These are phyloP conservation scores for Auricularia sp. DNA, from an alignment of 768 basidiomycete species.

Conservation along the genomic window DNA sequence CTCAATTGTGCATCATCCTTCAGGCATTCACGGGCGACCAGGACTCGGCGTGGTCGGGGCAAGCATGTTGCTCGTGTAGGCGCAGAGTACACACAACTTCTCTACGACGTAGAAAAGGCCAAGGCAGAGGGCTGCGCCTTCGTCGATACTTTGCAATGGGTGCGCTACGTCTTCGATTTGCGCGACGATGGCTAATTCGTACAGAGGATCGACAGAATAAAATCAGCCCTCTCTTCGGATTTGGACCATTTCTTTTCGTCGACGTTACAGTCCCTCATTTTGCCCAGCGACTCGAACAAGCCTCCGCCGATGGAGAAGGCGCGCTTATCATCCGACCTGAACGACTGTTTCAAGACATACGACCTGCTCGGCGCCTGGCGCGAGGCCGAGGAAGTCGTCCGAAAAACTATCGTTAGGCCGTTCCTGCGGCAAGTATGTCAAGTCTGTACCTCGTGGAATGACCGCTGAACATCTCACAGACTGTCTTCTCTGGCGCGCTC, in stretches of 20 bases:
- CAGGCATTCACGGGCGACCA: not conserved
- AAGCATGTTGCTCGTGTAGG: constrained; percentile 81
- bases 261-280: constrained; percentile 38
- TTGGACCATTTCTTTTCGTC: constrained; percentile 72
- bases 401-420: constrained; percentile 55
- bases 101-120: constrained; percentile 84
- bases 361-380: constrained; percentile 72
- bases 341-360: constrained; percentile 72
- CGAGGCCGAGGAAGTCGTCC: constrained; percentile 81
- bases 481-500: constrained; percentile 62
- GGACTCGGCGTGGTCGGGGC: constrained; percentile 30
- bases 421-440: constrained; percentile 64
- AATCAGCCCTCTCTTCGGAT: constrained; percentile 75
- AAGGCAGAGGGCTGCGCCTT: constrained; percentile 65
- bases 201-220: constrained; percentile 76
- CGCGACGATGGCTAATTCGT: not conserved
- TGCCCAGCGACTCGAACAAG: constrained; percentile 28
- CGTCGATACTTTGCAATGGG: constrained; percentile 78
- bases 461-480: constrained; percentile 32
- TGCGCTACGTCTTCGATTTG: constrained; percentile 31
- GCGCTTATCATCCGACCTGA: constrained; percentile 54
- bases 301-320: constrained; percentile 40
- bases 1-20: constrained; percentile 12
- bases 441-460: not conserved
- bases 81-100: constrained; percentile 81